These are phyloP conservation scores for Aspergillus sp. DNA, from an alignment of 2,329 filamentous ascomycete genomes.

Conservation along the genomic window DNA sequence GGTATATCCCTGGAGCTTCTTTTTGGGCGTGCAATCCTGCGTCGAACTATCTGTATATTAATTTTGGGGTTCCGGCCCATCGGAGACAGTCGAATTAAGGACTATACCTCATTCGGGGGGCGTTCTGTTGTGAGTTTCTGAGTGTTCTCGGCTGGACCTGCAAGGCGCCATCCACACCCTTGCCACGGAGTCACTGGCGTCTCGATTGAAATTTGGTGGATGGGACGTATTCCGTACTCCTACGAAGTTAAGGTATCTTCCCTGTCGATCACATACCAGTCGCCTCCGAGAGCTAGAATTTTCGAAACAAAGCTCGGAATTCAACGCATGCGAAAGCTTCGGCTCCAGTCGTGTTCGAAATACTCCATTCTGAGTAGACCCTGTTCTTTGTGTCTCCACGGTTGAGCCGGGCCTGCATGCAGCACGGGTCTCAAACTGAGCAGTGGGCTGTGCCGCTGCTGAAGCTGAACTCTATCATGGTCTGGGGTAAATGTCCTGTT, in stretches of 20 bases:
- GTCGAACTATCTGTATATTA: slow-evolving; percentile 6
- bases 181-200: background rate
- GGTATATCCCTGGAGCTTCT: slow-evolving; percentile 10
- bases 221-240: background rate
- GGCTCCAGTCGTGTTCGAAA: slow-evolving; percentile 3
- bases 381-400: slow-evolving; percentile 5
- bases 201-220: background rate
- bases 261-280: slow-evolving; percentile 7
- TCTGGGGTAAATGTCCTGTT: slow-evolving; percentile 12
- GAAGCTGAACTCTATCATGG: slow-evolving; percentile 12
- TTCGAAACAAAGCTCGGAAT: background rate
- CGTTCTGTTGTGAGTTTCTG: background rate
- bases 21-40: slow-evolving; percentile 10
- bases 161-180: slow-evolving; percentile 9
- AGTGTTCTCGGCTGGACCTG: background rate
- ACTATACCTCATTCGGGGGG: background rate
- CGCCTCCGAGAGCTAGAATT: background rate
- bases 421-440: slow-evolving; percentile 9
- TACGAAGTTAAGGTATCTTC: background rate
- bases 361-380: slow-evolving; percentile 1
- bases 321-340: background rate
- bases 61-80: slow-evolving; percentile 4
- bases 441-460: background rate
- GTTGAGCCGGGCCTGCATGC: slow-evolving; percentile 7
- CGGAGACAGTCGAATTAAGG: background rate